phyloP scores from a whole-genome alignment of 768 basidiomycete genomes.

The Strobilomyces dryophilus region DNA sequence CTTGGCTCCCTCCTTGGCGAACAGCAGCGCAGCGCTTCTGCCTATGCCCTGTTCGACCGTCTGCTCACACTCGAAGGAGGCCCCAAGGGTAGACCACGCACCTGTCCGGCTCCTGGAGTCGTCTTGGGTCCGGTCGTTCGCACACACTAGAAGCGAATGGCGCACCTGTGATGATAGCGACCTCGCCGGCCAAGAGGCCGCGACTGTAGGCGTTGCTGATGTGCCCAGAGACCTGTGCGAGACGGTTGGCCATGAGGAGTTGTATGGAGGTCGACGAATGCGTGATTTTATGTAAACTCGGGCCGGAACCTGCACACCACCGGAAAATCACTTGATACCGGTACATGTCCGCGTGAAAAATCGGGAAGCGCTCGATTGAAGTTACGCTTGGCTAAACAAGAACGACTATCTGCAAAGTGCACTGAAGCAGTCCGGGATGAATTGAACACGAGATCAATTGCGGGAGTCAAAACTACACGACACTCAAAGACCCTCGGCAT shows the following conservation, averaged over 20 bases:
- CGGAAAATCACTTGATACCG: background rate
- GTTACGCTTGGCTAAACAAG: too few species aligned
- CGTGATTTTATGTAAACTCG: background rate
- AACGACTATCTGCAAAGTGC: too few species aligned
- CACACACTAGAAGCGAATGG: background rate
- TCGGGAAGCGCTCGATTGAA: background rate
- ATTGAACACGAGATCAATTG: too few species aligned
- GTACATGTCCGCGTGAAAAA: background rate
- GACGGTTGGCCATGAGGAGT: constrained; percentile 47
- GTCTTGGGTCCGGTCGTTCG: background rate
- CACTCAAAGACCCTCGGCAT: constrained; percentile 16
- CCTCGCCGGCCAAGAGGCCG: constrained; percentile 70
- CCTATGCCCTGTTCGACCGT: constrained; percentile 63
- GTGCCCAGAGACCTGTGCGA: constrained; percentile 70
- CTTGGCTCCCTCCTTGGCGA: constrained; percentile 82
- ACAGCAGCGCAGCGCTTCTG: constrained; percentile 65
- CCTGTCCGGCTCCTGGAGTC: constrained; percentile 68
- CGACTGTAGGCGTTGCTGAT: constrained; percentile 46
- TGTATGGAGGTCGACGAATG: background rate
- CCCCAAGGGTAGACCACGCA: constrained; percentile 22
- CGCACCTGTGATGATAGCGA: constrained; percentile 83
- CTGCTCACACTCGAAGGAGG: background rate
- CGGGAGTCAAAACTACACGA: too few species aligned
- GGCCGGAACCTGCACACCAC: background rate
- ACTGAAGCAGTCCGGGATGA: too few species aligned